Conservation (phyloP, 306 rosid genomes). For the Citrullus mucosospermus region DNA sequence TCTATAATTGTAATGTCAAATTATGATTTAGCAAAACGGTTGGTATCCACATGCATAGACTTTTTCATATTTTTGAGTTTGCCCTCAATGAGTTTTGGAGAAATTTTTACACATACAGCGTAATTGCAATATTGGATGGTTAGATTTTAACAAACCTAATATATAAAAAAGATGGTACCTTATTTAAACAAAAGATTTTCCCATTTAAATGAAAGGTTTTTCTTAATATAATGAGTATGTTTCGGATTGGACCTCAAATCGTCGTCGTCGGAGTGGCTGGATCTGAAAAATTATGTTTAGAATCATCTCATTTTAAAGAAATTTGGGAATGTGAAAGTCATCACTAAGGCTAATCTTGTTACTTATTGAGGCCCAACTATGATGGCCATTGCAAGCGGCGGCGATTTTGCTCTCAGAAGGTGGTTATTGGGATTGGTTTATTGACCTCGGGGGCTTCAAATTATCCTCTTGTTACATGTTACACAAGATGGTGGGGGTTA, state of each 20-base stretch:
- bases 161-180: no score
- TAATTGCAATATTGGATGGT: no score
- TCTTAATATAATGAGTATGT: conserved; percentile 26
- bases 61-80: no score
- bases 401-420: conserved; percentile 66
- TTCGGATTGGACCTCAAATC: conserved; percentile 77
- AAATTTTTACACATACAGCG: no score
- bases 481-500: conserved; percentile 65
- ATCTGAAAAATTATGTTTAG: conserved; percentile 49
- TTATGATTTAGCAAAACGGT: no score
- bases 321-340: conserved; percentile 60
- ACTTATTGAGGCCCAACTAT: conserved; percentile 89
- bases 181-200: no score
- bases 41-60: no score
- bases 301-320: conserved; percentile 26
- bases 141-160: no score
- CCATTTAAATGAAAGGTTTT: no score
- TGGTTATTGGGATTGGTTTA: conserved; percentile 98
- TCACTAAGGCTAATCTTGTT: conserved; percentile 70
- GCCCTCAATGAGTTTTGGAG: no score
- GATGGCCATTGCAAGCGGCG: conserved; percentile 85
- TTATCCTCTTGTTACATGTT: conserved; percentile 76
- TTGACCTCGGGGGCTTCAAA: conserved; percentile 86
- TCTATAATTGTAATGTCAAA: no score
- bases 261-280: conserved; percentile 52